These are phyloP conservation scores for Exophiala lecanii-corni DNA, from an alignment of 2,329 filamentous ascomycete genomes.

Conservation along the genomic window DNA sequence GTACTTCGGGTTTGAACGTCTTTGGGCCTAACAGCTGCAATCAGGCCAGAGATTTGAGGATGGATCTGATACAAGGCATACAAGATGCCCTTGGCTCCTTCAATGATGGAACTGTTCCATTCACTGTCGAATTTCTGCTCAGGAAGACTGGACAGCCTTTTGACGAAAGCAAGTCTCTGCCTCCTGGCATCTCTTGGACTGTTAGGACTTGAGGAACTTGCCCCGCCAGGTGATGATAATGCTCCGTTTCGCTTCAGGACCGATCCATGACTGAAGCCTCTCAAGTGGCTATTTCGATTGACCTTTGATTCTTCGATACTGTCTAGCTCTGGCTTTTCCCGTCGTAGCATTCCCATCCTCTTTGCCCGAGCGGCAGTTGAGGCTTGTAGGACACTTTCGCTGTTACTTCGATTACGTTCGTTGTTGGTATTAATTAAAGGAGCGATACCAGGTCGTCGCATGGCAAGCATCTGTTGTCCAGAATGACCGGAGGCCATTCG, in stretches of 20 bases:
- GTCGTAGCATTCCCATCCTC: conserved; percentile 57
- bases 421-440: conserved; percentile 58
- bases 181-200: conserved; percentile 41
- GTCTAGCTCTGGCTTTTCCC: conserved; percentile 52
- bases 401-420: conserved; percentile 56
- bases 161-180: conserved; percentile 41
- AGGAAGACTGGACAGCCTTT: conserved; percentile 54
- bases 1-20: conserved; percentile 45
- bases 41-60: conserved; percentile 43
- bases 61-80: conserved; percentile 52
- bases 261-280: conserved; percentile 55
- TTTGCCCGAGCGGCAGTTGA: conserved; percentile 47
- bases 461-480: conserved; percentile 37
- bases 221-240: conserved; percentile 28
- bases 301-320: conserved; percentile 49
- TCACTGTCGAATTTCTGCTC: conserved; percentile 49
- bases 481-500: conserved; percentile 50
- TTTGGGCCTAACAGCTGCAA: conserved; percentile 42
- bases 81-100: conserved; percentile 52
- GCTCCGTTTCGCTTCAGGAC: conserved; percentile 38
- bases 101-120: conserved; percentile 48
- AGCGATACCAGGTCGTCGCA: conserved; percentile 68
- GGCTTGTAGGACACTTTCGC: conserved; percentile 54
- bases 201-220: conserved; percentile 40
- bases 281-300: conserved; percentile 51